phyloP scores from a whole-genome alignment of 768 basidiomycete genomes.

The Boletus huronensis region DNA sequence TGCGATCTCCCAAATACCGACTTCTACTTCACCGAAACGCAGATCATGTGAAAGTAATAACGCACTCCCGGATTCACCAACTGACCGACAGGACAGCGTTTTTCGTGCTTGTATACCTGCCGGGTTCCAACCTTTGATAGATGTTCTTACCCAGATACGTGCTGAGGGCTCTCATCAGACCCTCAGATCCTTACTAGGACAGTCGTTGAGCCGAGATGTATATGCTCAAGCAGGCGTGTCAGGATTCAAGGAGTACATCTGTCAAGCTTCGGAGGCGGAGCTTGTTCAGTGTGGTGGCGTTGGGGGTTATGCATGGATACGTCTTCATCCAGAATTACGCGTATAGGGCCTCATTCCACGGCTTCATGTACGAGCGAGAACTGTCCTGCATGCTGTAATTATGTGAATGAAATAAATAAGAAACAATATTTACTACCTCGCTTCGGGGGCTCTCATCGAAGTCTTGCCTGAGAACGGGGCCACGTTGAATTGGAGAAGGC shows the following conservation, averaged over 20 bases:
- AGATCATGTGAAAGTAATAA: not conserved
- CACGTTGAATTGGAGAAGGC: not conserved
- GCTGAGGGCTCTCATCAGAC: conserved; percentile 32
- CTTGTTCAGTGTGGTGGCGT: conserved; percentile 41
- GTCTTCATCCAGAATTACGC: conserved; percentile 24
- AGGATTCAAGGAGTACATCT: conserved; percentile 41
- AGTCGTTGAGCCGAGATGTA: conserved; percentile 29
- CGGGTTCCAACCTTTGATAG: conserved; percentile 32
- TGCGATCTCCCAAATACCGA: not conserved
- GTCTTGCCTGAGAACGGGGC: not conserved
- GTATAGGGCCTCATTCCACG: conserved; percentile 5
- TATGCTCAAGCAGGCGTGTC: conserved; percentile 41
- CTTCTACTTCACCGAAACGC: not conserved
- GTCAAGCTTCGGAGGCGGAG: conserved; percentile 36
- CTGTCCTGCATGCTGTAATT: conserved; percentile 11
- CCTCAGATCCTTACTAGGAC: conserved; percentile 38
- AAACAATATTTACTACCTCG: conserved; percentile 2
- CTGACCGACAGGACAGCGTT: not conserved
- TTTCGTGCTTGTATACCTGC: conserved; percentile 4
- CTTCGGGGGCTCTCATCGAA: not conserved
- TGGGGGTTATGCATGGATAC: conserved; percentile 37
- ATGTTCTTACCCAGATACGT: conserved; percentile 31
- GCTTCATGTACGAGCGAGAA: conserved; percentile 8
- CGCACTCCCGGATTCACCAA: not conserved
- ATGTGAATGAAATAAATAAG: conserved; percentile 16